Evolutionary conservation across 2,329 filamentous ascomycete genomes (phyloP).

Genomic region (Epicoccum sorghinum): DNA sequence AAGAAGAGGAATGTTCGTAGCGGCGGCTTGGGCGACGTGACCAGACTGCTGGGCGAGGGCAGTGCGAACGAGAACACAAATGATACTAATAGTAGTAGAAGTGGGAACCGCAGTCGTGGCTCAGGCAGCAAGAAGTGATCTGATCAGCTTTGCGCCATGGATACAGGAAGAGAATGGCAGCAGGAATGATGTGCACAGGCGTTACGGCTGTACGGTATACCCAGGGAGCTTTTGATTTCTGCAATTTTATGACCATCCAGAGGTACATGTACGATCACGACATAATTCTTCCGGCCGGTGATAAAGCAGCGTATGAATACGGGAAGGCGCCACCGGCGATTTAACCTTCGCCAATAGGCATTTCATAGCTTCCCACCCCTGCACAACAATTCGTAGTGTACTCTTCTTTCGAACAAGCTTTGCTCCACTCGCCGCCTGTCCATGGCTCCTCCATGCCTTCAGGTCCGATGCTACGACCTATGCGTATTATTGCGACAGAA

Average conservation of each 20-base stretch:
- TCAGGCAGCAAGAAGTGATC: conserved; percentile 1
- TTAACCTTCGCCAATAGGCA: not conserved
- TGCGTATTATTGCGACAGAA: conserved; percentile 4
- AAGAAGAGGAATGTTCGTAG: conserved; percentile 51
- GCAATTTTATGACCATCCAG: too few relatives aligned
- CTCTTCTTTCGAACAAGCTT: conserved; percentile 15
- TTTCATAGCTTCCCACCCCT: not conserved
- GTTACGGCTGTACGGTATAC: conserved; percentile 4
- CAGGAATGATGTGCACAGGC: not conserved
- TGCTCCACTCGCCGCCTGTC: conserved; percentile 6
- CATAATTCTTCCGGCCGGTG: conserved; percentile 10
- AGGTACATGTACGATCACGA: not conserved
- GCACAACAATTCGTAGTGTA: conserved; percentile 7
- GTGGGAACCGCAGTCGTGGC: not conserved
- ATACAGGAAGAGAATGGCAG: not conserved
- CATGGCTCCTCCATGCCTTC: not conserved
- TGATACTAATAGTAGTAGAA: not conserved
- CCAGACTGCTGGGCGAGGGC: conserved; percentile 46
- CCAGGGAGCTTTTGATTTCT: not conserved
- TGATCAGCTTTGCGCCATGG: too few relatives aligned
- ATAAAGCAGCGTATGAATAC: not conserved
- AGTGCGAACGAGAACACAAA: not conserved
- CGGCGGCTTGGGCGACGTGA: conserved; percentile 55
- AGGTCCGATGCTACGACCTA: not conserved
- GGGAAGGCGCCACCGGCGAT: not conserved